These are phyloP conservation scores for Boletales sp. DNA, from an alignment of 768 basidiomycete species.

Conservation along the genomic window DNA sequence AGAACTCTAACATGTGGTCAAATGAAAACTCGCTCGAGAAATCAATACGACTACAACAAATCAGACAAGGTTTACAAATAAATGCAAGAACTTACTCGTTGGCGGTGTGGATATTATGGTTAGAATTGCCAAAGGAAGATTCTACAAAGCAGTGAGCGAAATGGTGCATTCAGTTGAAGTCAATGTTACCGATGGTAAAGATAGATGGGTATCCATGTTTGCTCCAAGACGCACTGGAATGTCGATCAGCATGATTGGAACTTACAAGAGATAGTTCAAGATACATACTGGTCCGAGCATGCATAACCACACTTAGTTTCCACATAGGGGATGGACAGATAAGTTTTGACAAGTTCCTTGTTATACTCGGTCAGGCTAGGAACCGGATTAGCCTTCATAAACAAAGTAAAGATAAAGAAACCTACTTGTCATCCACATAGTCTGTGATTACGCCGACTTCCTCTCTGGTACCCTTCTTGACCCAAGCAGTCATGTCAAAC, in stretches of 20 bases:
- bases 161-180: background rate
- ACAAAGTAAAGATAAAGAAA: slow-evolving; percentile 24
- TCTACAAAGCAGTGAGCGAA: slow-evolving; percentile 32
- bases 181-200: slow-evolving; percentile 62
- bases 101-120: slow-evolving; percentile 71
- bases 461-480: slow-evolving; percentile 74
- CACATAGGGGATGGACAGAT: slow-evolving; percentile 76
- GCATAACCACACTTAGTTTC: slow-evolving; percentile 93
- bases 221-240: slow-evolving; percentile 66
- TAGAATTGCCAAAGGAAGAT: slow-evolving; percentile 71
- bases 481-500: slow-evolving; percentile 96
- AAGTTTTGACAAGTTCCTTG: slow-evolving; percentile 66
- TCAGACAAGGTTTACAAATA: slow-evolving; percentile 36
- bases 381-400: slow-evolving; percentile 6
- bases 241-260: slow-evolving; percentile 19
- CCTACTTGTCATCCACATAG: slow-evolving; percentile 63
- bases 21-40: slow-evolving; percentile 89
- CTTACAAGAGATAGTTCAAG: slow-evolving; percentile 17
- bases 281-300: slow-evolving; percentile 84
- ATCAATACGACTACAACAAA: slow-evolving; percentile 64
- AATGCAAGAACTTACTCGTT: slow-evolving; percentile 61
- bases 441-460: slow-evolving; percentile 85
- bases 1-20: slow-evolving; percentile 84
- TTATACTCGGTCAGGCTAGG: slow-evolving; percentile 76
- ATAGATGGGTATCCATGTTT: slow-evolving; percentile 83